These are phyloP conservation scores for Niveomyces coronatus DNA, from an alignment of 2,329 filamentous ascomycete genomes.

Conservation along the genomic window DNA sequence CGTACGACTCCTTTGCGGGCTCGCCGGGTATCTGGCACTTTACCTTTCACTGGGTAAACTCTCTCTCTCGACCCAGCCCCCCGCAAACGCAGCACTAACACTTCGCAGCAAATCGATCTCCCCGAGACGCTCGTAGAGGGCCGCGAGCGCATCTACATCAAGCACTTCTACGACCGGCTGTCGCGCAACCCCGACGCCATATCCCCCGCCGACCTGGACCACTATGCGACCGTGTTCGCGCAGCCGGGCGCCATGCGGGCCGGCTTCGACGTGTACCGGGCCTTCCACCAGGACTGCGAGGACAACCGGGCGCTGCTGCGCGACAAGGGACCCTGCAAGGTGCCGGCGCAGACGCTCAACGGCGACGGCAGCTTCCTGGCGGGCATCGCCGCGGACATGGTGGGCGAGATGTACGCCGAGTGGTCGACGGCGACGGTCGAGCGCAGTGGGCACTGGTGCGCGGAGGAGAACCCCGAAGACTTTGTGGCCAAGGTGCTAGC, in stretches of 20 bases:
- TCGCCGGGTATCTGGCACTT: background rate
- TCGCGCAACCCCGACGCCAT: conserved; percentile 26
- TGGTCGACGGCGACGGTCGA: background rate
- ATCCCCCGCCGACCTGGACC: conserved; percentile 24
- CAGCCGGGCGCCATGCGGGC: conserved; percentile 23
- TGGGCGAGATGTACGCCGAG: background rate
- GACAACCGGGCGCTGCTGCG: conserved; percentile 20
- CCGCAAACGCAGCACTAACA: background rate
- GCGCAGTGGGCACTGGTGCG: conserved; percentile 2
- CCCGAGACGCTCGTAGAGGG: conserved; percentile 22
- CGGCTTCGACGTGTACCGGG: conserved; percentile 23
- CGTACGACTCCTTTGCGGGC: conserved; percentile 17
- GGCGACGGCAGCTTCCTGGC: conserved; percentile 3
- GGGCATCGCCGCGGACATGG: background rate
- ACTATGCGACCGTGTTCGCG: conserved; percentile 26
- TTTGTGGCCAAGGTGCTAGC: background rate
- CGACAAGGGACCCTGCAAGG: conserved; percentile 18
- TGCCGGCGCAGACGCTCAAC: conserved; percentile 5
- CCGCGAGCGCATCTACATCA: conserved; percentile 29
- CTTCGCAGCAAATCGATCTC: conserved; percentile 3
- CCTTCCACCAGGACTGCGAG: conserved; percentile 22
- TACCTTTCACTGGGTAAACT: background rate
- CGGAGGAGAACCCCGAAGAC: conserved; percentile 4
- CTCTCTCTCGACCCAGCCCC: background rate
- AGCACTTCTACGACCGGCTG: conserved; percentile 31